A percentile compares a stretch with the other conserved stretches of the same genome.
Evolutionary conservation across 768 basidiomycete species (phyloP).

Genomic region (Phlegmacium glaucopus): DNA sequence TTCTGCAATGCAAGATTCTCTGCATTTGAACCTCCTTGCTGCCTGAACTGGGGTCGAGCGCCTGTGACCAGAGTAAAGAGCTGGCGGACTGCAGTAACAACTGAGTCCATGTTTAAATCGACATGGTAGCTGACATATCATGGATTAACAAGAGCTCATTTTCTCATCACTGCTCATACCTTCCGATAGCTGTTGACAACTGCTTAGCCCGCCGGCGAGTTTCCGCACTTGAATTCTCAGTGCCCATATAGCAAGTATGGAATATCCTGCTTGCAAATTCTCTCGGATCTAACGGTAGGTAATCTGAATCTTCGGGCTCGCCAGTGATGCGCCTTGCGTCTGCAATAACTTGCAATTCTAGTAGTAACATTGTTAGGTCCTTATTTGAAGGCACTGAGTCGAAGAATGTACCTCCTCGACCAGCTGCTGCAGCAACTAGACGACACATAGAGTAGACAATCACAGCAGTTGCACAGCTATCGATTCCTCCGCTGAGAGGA

Average conservation of each 20-base stretch:
- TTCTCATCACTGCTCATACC: slow-evolving; percentile 43
- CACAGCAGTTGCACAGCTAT: slow-evolving; percentile 94
- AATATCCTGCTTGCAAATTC: slow-evolving; percentile 88
- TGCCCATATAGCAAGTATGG: slow-evolving; percentile 99
- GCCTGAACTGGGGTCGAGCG: slow-evolving; percentile 61
- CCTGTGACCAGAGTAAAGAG: slow-evolving; percentile 83
- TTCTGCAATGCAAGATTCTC: slow-evolving; percentile 98
- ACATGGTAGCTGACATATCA: slow-evolving; percentile 70
- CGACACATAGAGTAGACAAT: slow-evolving; percentile 98
- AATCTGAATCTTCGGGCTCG: slow-evolving; percentile 75
- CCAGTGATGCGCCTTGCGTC: slow-evolving; percentile 91
- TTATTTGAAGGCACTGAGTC: no score
- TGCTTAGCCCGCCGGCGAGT: slow-evolving; percentile 85
- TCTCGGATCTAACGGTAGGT: slow-evolving; percentile 80
- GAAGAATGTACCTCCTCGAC: slow-evolving; percentile 55
- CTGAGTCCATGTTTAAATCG: slow-evolving; percentile 93
- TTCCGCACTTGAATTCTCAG: slow-evolving; percentile 88
- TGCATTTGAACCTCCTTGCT: slow-evolving; percentile 79
- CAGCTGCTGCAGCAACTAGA: slow-evolving; percentile 78
- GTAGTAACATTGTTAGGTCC: no score
- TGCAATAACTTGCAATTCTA: slow-evolving; percentile 81
- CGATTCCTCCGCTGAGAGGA: slow-evolving; percentile 94
- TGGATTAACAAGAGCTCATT: background rate
- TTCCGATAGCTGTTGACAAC: slow-evolving; percentile 84
- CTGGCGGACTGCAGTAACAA: slow-evolving; percentile 81